phyloP scores from a whole-genome alignment of 345 rosid species.

The Leavenworthia alabamica region DNA sequence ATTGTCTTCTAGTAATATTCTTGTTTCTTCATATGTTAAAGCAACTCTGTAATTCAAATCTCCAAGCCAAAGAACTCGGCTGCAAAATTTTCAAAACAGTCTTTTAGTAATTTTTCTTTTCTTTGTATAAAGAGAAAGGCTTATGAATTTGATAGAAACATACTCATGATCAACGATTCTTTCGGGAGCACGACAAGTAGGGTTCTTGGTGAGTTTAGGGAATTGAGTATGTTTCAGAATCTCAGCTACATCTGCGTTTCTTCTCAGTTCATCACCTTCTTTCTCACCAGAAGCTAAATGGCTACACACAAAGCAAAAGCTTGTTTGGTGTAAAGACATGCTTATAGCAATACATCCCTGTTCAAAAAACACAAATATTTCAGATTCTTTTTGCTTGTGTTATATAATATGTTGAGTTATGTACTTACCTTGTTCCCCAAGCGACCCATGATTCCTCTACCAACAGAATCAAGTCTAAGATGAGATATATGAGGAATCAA shows the following conservation, averaged over 20 bases:
- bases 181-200: slow-evolving; percentile 57
- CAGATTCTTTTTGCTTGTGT: neutral
- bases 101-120: neutral
- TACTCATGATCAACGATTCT: slow-evolving; percentile 77
- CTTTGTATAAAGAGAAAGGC: neutral
- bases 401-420: neutral
- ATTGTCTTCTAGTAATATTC: slow-evolving; percentile 52
- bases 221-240: slow-evolving; percentile 71
- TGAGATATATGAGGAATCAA: slow-evolving; percentile 82
- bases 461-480: slow-evolving; percentile 68
- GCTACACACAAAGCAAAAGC: slow-evolving; percentile 90
- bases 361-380: neutral
- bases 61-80: slow-evolving; percentile 88
- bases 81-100: slow-evolving; percentile 20
- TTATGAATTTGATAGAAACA: slow-evolving; percentile 9
- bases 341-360: slow-evolving; percentile 93
- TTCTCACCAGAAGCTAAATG: slow-evolving; percentile 97
- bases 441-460: slow-evolving; percentile 91
- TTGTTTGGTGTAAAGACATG: slow-evolving; percentile 86
- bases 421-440: slow-evolving; percentile 77
- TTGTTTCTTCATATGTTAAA: slow-evolving; percentile 78
- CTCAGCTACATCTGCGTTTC: slow-evolving; percentile 84
- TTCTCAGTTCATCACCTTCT: slow-evolving; percentile 85
- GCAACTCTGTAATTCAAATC: slow-evolving; percentile 80
- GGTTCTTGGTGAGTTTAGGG: slow-evolving; percentile 57